A percentile compares a stretch with the other conserved stretches of the same genome.
phyloP scores from a whole-genome alignment of 2,329 filamentous ascomycete genomes.

The Aspergillus sp. region DNA sequence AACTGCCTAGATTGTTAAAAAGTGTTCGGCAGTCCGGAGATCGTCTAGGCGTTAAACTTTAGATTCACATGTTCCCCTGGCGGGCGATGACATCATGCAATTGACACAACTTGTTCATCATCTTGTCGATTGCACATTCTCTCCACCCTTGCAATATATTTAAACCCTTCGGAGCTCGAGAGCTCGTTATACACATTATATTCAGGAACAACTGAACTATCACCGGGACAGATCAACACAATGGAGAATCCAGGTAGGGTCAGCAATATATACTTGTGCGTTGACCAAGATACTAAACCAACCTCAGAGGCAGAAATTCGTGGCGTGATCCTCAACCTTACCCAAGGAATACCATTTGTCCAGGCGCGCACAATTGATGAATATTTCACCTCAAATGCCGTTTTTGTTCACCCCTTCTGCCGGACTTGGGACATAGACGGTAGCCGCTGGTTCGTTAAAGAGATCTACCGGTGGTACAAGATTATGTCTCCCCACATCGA shows the following conservation, averaged over 20 bases:
- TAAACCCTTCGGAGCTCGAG: background rate
- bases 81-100: background rate
- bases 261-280: background rate
- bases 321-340: constrained; percentile 65
- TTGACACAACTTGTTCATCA: background rate
- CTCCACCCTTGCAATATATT: background rate
- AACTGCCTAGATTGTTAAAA: too few species aligned
- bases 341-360: constrained; percentile 62
- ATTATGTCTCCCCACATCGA: constrained; percentile 73
- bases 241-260: constrained; percentile 22
- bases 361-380: constrained; percentile 64
- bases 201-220: constrained; percentile 22
- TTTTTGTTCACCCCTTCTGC: constrained; percentile 77
- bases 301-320: constrained; percentile 58
- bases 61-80: background rate
- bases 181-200: constrained; percentile 12
- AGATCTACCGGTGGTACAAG: constrained; percentile 81
- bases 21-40: too few species aligned
- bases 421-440: constrained; percentile 59
- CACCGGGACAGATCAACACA: background rate
- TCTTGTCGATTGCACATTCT: too few species aligned
- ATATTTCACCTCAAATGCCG: constrained; percentile 71
- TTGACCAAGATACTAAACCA: background rate
- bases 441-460: constrained; percentile 64
- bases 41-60: too few species aligned